Evolutionary conservation across 2,329 filamentous ascomycete genomes (phyloP).

Genomic region (Neofusicoccum parvum): DNA sequence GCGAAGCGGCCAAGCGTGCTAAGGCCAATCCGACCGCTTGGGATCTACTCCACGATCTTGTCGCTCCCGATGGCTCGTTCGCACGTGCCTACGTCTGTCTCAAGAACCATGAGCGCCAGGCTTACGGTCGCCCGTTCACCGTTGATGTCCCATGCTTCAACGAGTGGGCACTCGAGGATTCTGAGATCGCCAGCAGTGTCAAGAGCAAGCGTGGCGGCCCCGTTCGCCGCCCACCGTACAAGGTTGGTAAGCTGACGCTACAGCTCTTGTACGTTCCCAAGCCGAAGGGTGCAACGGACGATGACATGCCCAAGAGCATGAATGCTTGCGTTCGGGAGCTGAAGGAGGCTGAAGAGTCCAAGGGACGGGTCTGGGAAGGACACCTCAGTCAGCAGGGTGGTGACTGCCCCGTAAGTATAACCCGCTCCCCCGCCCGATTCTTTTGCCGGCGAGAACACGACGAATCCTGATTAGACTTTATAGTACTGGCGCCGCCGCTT

Average conservation of each 20-base stretch:
- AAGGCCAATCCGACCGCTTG: constrained; percentile 69
- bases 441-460: constrained; percentile 15
- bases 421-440: background rate
- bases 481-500: constrained; percentile 98
- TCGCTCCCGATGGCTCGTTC: constrained; percentile 91
- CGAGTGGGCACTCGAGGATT: constrained; percentile 87
- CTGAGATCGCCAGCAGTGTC: constrained; percentile 76
- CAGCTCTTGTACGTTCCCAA: constrained; percentile 94
- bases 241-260: constrained; percentile 89
- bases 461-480: constrained; percentile 21
- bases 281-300: constrained; percentile 81
- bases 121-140: constrained; percentile 83
- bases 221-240: constrained; percentile 85
- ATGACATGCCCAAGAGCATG: constrained; percentile 99
- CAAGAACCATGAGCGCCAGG: constrained; percentile 85
- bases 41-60: constrained; percentile 83
- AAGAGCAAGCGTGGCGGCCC: constrained; percentile 86
- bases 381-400: constrained; percentile 94
- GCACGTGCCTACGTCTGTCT: constrained; percentile 91
- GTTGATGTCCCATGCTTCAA: constrained; percentile 96
- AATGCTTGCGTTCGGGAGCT: constrained; percentile 93
- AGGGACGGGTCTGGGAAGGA: constrained; percentile 80
- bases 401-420: constrained; percentile 83
- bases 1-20: constrained; percentile 57
- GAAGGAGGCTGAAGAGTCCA: constrained; percentile 81